Evolutionary conservation across 2,329 filamentous ascomycete species (phyloP).

Genomic region (Metarhizium brunneum): DNA sequence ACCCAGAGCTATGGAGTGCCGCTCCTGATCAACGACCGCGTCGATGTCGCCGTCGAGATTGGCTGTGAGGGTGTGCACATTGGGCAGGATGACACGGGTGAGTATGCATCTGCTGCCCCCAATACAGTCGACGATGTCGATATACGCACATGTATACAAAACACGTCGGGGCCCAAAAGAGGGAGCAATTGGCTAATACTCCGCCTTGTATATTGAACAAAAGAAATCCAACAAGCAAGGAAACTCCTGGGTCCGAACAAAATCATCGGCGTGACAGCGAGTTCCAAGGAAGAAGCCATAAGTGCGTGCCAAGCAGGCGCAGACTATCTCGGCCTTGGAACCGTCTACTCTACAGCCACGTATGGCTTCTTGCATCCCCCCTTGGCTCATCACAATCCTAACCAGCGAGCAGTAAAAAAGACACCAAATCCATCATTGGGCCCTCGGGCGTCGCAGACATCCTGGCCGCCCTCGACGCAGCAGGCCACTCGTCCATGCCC

Average conservation of each 20-base stretch:
- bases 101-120: conserved; percentile 12
- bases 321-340: conserved; percentile 85
- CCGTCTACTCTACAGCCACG: conserved; percentile 79
- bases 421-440: conserved; percentile 62
- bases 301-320: conserved; percentile 67
- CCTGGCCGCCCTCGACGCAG: conserved; percentile 44
- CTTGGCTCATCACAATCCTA: background rate
- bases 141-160: too few relatives aligned
- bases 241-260: conserved; percentile 63
- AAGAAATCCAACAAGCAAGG: conserved; percentile 41
- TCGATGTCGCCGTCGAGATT: conserved; percentile 79
- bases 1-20: conserved; percentile 62
- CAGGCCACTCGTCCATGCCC: conserved; percentile 35
- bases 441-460: conserved; percentile 45
- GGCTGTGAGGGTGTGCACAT: conserved; percentile 89
- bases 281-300: conserved; percentile 61
- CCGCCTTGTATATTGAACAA: too few relatives aligned
- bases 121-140: too few relatives aligned
- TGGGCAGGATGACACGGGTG: conserved; percentile 87
- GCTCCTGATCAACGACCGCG: conserved; percentile 84
- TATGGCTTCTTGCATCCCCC: conserved; percentile 28
- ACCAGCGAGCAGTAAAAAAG: conserved; percentile 54
- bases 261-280: conserved; percentile 86
- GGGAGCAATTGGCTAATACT: too few relatives aligned
- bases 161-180: too few relatives aligned